Evolutionary conservation across 805 yeast genomes (phyloP), one percentile per base, ranked within the genome.

Genomic region (Maudiozyma bulderi): DNA sequence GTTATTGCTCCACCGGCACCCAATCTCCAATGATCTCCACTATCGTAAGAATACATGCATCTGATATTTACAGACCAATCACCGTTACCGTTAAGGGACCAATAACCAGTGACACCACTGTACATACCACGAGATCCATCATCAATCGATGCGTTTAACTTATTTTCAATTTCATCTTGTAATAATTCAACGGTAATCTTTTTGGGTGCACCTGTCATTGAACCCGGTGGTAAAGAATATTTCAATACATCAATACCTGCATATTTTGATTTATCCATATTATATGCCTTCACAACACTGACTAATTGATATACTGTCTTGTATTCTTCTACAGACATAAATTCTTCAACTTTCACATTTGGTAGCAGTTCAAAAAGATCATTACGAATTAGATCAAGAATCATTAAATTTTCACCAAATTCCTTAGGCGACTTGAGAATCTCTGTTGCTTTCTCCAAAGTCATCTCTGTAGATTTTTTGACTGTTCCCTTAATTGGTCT

Each of bases 1-100:
- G 98, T 93, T 43, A 93, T 81, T 14, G 98, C 99, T 4, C 99
- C 99, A 13, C 99, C 99, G 7, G 99, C 99, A 1, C 99, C 99
- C 48, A 91, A 78, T 53, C 88, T 73, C 95, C 96, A 93, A 6
- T 69, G 59, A 8, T 63, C 60, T 2, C 69, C 67, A 11, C 74
- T 69, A 28, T 68, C 60, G 62, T 87, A 86, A 50, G 77, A 77
- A 63, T 80, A 88, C 47, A 88, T 73, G 1, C 96, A 86, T 42
- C 99, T 74, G 50, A 93, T 93, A 40, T 89, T 80, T 6, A 93
- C 99, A 55, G 96, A 86, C 97, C 98, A 93, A 62, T 93, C 99
- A 1, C 95, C 86, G 46, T 78, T 81, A 58, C 86, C 89, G 29
- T 87, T 80, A 11, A 86, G 71, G 0, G 95, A 84, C 95, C 96